Percentiles rank a stretch among this genome's conserved stretches.
Conservation (phyloP, 2,329 filamentous ascomycete genomes). For the Colletotrichum karsti region DNA sequence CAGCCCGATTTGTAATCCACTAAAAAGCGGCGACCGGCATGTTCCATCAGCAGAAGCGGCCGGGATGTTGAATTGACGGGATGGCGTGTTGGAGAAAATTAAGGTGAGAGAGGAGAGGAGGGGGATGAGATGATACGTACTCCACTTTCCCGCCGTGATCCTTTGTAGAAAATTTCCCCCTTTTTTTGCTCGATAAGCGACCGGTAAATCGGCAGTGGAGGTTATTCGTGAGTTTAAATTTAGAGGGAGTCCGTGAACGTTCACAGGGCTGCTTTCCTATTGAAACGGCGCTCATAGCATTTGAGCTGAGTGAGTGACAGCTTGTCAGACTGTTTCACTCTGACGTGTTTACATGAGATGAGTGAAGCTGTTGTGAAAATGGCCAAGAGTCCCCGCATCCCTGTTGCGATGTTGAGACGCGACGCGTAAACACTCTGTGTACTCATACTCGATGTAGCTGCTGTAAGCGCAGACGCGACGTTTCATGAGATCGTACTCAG, state of each 20-base stretch:
- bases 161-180: background rate
- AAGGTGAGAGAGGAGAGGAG: background rate
- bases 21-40: constrained; percentile 7
- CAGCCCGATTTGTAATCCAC: constrained; percentile 25
- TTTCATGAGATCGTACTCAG: background rate
- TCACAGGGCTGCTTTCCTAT: background rate
- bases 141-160: background rate
- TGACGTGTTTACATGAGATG: background rate
- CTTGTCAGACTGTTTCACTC: constrained; percentile 1
- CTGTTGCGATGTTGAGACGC: background rate
- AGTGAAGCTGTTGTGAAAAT: background rate
- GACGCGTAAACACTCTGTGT: background rate
- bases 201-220: background rate
- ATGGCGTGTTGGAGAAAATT: background rate
- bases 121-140: background rate
- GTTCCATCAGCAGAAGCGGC: background rate
- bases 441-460: background rate
- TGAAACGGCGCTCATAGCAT: background rate
- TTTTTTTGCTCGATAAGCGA: background rate
- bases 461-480: background rate
- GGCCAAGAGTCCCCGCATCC: background rate
- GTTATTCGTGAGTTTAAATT: background rate
- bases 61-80: background rate
- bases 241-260: background rate
- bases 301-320: background rate